Evolutionary conservation across 2,329 filamentous ascomycete species (phyloP).

Genomic region (Talaromyces sp.): DNA sequence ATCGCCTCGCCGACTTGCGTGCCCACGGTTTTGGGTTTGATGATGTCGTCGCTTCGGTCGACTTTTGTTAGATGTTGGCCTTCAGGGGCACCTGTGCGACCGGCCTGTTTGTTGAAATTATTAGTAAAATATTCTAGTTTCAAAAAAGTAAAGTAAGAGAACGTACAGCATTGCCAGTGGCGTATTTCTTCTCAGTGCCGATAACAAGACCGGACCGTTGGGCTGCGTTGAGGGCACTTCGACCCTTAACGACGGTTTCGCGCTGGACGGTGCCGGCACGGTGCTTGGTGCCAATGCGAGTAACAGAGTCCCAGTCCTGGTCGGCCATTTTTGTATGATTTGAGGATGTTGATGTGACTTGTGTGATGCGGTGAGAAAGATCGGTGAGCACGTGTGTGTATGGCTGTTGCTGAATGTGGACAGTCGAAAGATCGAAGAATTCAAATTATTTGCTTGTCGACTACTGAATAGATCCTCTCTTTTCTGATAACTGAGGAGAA

Average conservation of each 20-base stretch:
- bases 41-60: slow-evolving; percentile 93
- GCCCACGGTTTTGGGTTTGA: slow-evolving; percentile 91
- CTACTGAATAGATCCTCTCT: neutral
- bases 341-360: neutral
- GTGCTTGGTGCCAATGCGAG: slow-evolving; percentile 89
- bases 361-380: neutral
- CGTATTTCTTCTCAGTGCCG: slow-evolving; percentile 87
- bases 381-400: neutral
- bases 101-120: slow-evolving; percentile 32
- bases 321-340: slow-evolving; percentile 40
- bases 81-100: slow-evolving; percentile 53
- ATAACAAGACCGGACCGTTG: slow-evolving; percentile 71
- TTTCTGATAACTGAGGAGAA: neutral
- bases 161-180: slow-evolving; percentile 72
- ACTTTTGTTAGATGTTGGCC: slow-evolving; percentile 97
- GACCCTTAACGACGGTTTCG: slow-evolving; percentile 86
- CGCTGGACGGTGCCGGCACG: slow-evolving; percentile 61
- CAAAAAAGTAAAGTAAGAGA: neutral
- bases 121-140: neutral
- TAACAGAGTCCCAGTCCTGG: slow-evolving; percentile 80
- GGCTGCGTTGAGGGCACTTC: slow-evolving; percentile 80
- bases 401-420: neutral
- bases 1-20: slow-evolving; percentile 77
- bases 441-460: neutral
- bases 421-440: neutral